Evolutionary conservation across 2,329 filamentous ascomycete species (phyloP).

Genomic region (Bipolaris bicolor): DNA sequence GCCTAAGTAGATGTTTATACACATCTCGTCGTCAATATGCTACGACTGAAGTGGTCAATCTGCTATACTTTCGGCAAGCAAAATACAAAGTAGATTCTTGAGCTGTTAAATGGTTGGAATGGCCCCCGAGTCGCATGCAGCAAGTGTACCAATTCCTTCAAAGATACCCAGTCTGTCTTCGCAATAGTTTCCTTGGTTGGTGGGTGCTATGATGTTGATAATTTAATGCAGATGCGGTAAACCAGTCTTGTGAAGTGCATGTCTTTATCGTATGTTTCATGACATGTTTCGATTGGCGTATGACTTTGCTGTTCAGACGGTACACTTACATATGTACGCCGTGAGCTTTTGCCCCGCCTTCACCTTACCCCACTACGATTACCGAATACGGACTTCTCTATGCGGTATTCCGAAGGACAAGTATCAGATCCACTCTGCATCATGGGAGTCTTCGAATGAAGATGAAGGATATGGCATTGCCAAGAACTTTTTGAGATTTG

Average conservation of each 20-base stretch:
- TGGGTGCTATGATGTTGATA: background rate
- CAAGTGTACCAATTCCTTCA: conserved; percentile 1
- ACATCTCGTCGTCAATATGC: background rate
- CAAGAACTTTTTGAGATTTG: no score
- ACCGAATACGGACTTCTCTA: background rate
- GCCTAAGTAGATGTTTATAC: background rate
- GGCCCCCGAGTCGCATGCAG: background rate
- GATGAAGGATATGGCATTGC: background rate
- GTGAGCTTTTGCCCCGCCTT: conserved; percentile 1
- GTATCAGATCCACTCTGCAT: background rate
- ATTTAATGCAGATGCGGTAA: background rate
- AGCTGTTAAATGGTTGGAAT: background rate
- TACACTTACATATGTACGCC: background rate
- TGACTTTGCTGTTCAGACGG: background rate
- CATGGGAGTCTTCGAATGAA: background rate
- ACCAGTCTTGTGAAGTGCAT: background rate
- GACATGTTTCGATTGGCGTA: background rate
- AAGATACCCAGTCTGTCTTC: conserved; percentile 7
- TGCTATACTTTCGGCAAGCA: background rate
- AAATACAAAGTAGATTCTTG: background rate
- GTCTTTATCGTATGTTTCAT: background rate
- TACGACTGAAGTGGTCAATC: background rate
- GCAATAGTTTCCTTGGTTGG: background rate
- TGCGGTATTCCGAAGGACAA: conserved; percentile 1
- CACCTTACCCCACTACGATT: background rate